Base-by-base conservation (phyloP, 108 stramenopile species). In the Discostella stelligeroides region DNA sequence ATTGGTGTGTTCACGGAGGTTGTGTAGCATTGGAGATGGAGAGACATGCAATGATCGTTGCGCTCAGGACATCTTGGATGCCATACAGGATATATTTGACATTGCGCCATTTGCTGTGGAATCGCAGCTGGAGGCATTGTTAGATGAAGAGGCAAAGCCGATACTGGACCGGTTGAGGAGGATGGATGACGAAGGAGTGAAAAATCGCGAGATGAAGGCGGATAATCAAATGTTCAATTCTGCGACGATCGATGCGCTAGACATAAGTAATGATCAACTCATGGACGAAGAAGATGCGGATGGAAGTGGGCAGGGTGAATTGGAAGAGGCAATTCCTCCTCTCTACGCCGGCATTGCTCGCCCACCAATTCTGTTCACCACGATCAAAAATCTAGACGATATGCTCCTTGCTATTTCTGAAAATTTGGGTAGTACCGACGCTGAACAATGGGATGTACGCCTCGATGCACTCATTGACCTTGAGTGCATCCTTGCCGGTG, bases 361-460 rank as follows among this genome's bases (percentile, higher is more conserved):
- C 13, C 43, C 75, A 14, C 74, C 82, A 15, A 21, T 70, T 0
- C 14, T 37, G 24, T 24, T 75, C 1, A 49, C 70, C 30, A 37
- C 67, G 1, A 17, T 46, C 10, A 61, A 70, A 41, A 41, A 78
- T 7, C 80, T 84, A n/a, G 72, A 77, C 15, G 20, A 64, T 9
- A 62, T 40, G 17, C 50, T 84, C 12, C 27, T 25, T 17, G 42
- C 38, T 0, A 76, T 84, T 30, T 21, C 50, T n/a, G 72, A 65
- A 10, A 61, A 55, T 12, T 62, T 84, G 56, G 18, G 45, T 0
- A 38, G 42, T 11, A 53, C 40, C 9, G 83, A 81, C 41, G 43
- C 83, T 24, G 83, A 84, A 49, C 25, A 50, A 14, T 84, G 83
- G 83, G 63, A 80, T 28, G 63, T 55, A 17, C 69, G 83, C 13